These are phyloP conservation scores for Nemania sp. DNA, from an alignment of 2,329 filamentous ascomycete genomes.

Conservation along the genomic window DNA sequence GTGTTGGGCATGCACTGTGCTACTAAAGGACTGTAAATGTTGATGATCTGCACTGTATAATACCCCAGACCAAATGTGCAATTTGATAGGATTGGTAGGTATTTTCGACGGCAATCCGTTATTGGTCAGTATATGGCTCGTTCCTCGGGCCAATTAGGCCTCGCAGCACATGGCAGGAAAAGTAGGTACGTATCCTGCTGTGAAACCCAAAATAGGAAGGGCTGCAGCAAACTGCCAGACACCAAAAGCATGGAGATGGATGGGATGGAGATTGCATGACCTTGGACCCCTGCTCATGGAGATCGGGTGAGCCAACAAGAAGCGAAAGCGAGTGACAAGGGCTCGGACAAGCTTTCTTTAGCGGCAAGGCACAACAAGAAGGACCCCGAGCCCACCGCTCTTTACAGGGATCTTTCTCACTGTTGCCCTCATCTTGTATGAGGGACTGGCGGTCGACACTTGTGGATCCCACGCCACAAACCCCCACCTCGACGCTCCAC, in stretches of 20 bases:
- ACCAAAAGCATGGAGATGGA: conserved; percentile 11
- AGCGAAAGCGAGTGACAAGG: not conserved
- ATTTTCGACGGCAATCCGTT: not conserved
- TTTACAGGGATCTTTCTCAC: conserved; percentile 38
- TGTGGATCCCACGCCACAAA: conserved; percentile 22
- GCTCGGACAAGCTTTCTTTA: conserved; percentile 28
- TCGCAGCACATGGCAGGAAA: conserved; percentile 10
- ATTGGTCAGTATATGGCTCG: conserved; percentile 20
- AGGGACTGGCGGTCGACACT: conserved; percentile 39
- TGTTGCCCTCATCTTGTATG: conserved; percentile 35
- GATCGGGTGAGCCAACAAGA: conserved; percentile 9
- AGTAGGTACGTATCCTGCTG: conserved; percentile 12
- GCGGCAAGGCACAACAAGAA: conserved; percentile 20
- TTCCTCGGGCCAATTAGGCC: conserved; percentile 19
- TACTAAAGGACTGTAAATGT: not conserved
- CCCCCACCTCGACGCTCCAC: conserved; percentile 15
- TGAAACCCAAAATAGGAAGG: conserved; percentile 21
- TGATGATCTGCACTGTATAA: too few relatives aligned
- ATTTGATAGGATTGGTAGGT: too few relatives aligned
- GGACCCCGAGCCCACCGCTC: conserved; percentile 39
- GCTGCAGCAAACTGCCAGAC: conserved; percentile 25
- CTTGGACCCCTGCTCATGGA: not conserved
- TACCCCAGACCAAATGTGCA: too few relatives aligned
- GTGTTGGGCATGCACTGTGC: conserved; percentile 4
- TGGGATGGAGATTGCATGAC: conserved; percentile 21